Base-by-base conservation (phyloP, 1,284 basidiomycete species). In the Cutaneotrichosporon dermatis region DNA sequence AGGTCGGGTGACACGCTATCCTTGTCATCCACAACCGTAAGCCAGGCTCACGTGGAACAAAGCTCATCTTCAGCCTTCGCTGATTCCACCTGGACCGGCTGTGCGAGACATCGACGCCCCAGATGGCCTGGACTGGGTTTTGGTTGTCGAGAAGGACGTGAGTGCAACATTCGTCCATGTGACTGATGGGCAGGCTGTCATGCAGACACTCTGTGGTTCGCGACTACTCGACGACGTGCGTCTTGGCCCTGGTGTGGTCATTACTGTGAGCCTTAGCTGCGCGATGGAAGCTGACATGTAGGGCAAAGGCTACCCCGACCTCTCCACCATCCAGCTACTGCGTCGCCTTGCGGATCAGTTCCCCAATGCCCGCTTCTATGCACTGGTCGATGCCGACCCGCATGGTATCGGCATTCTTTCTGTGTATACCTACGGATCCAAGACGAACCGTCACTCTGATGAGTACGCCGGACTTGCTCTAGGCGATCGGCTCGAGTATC, bases 261-360 rank as follows among this genome's bases (percentile, higher is more conserved):
- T 79, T 37, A 78, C 77, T 0, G 77, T 74, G 11, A 64, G 76
- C 25, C 61, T 25, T 6, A 86, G 34, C 25, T 25, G 25, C 13
- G 10, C 13, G 33, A 37, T 12, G 11, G n/a, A 5, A 55, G 35
- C 57, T 61, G 25, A 60, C 50, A n/a, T 7, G 25, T 66, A 93
- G 91, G 93, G 93, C 2, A 95, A 95, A 76, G 93, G 93, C 1
- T 96, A 94, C 75, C 92, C 93, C 0, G 93, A 96, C 70, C 75
- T 95, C 1, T 87, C 91, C 1, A 94, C 93, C 1, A 83, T 91
- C 8, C 86, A 92, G 64, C 81, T 96, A 5, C 83, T 92, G 49
- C 85, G 85, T 58, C 83, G 82, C 1, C 79, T 95, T 1, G 84
- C 87, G 1, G 82, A 86, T 54, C 82, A 82, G 45, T 82, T 90